Conservation (phyloP, 805 yeast genomes). For the Debaryomyces prosopidis region DNA sequence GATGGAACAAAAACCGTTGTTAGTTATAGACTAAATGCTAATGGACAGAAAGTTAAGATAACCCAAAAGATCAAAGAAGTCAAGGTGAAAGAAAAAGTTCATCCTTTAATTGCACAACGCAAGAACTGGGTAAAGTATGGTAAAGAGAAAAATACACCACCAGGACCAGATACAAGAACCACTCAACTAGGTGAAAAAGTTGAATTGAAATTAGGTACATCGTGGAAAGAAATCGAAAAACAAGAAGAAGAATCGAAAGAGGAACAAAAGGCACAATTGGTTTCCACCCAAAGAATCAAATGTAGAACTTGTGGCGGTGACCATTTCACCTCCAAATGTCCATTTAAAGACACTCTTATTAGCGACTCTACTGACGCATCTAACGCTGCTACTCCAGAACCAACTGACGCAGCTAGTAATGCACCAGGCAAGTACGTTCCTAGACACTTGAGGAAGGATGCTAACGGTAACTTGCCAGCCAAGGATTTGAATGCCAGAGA, state of each 20-base stretch:
- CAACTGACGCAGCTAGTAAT: constrained; percentile 19
- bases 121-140: constrained; percentile 90
- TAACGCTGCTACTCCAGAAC: constrained; percentile 36
- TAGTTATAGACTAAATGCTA: constrained; percentile 69
- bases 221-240: constrained; percentile 78
- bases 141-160: constrained; percentile 63
- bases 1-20: constrained; percentile 92
- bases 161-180: constrained; percentile 87
- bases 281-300: constrained; percentile 45
- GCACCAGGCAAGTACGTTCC: constrained; percentile 41
- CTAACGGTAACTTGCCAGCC: constrained; percentile 40
- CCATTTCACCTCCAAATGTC: constrained; percentile 94
- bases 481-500: constrained; percentile 57
- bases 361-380: constrained; percentile 44
- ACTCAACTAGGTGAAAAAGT: constrained; percentile 88
- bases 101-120: constrained; percentile 83
- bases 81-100: constrained; percentile 76
- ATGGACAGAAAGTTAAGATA: constrained; percentile 82
- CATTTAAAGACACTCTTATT: constrained; percentile 85
- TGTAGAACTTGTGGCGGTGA: constrained; percentile 95
- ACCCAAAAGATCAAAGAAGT: constrained; percentile 83
- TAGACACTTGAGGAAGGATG: constrained; percentile 47
- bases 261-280: constrained; percentile 41
- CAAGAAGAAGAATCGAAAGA: constrained; percentile 61
- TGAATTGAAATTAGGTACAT: constrained; percentile 67